phyloP scores from a whole-genome alignment of 768 basidiomycete genomes.

The Suillus luteus region DNA sequence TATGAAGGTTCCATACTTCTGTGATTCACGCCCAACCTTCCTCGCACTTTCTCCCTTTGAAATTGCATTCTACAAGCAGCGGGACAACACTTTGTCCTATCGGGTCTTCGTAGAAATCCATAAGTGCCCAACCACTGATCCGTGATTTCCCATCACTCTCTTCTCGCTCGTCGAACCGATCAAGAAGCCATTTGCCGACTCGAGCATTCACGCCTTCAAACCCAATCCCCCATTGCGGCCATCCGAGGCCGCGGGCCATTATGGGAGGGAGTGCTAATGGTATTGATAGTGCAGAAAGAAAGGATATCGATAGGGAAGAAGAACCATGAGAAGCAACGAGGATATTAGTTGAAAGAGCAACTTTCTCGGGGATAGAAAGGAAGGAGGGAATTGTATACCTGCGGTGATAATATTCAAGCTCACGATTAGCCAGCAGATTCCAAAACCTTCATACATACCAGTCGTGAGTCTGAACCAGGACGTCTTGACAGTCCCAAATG shows the following conservation, averaged over 20 bases:
- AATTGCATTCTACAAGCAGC: slow-evolving; percentile 79
- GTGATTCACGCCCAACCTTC: slow-evolving; percentile 40
- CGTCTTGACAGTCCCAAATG: slow-evolving; percentile 73
- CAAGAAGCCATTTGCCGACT: slow-evolving; percentile 72
- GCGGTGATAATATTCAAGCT: slow-evolving; percentile 4
- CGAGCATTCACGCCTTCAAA: slow-evolving; percentile 85
- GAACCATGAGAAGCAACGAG: slow-evolving; percentile 45
- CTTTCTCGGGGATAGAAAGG: slow-evolving; percentile 83
- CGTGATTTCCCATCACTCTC: slow-evolving; percentile 32
- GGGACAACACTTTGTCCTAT: slow-evolving; percentile 53
- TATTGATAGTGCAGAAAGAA: slow-evolving; percentile 77
- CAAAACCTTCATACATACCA: slow-evolving; percentile 52
- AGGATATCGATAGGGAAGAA: slow-evolving; percentile 66
- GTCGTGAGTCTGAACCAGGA: slow-evolving; percentile 76
- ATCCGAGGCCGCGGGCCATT: slow-evolving; percentile 83
- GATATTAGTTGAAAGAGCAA: slow-evolving; percentile 52
- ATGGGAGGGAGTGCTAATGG: slow-evolving; percentile 78
- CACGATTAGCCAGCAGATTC: slow-evolving; percentile 2
- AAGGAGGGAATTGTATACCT: slow-evolving; percentile 86
- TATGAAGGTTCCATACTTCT: not conserved
- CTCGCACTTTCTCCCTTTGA: slow-evolving; percentile 46
- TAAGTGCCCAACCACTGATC: slow-evolving; percentile 72
- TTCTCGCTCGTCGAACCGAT: slow-evolving; percentile 37
- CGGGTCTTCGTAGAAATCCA: slow-evolving; percentile 75
- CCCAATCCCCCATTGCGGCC: slow-evolving; percentile 74